phyloP scores from a whole-genome alignment of 768 basidiomycete genomes.

The Tephrocybe sp. region DNA sequence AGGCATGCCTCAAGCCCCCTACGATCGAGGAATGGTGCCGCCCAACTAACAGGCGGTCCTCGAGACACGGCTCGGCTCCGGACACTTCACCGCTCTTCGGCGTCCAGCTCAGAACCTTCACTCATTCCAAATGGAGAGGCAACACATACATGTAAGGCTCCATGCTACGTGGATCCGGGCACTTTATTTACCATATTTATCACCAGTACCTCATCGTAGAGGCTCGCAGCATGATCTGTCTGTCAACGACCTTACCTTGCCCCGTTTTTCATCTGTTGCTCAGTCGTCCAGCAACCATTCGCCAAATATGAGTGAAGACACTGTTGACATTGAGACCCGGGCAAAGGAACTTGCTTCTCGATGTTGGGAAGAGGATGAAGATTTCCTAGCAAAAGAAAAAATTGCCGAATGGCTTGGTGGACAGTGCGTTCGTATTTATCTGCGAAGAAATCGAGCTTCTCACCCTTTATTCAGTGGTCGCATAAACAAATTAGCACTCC shows the following conservation, averaged over 20 bases:
- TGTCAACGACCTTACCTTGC: slow-evolving; percentile 47
- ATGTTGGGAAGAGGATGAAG: slow-evolving; percentile 86
- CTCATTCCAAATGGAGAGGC: slow-evolving; percentile 59
- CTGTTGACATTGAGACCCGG: slow-evolving; percentile 56
- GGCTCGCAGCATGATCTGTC: slow-evolving; percentile 58
- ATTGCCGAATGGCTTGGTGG: slow-evolving; percentile 97
- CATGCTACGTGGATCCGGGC: background rate
- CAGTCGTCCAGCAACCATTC: slow-evolving; percentile 40
- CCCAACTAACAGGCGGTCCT: slow-evolving; percentile 24
- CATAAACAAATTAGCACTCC: slow-evolving; percentile 74
- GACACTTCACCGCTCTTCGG: slow-evolving; percentile 68
- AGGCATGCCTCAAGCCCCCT: slow-evolving; percentile 43
- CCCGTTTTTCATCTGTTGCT: slow-evolving; percentile 33
- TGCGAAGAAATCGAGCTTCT: slow-evolving; percentile 7
- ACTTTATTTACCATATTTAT: background rate
- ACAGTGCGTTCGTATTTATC: slow-evolving; percentile 56
- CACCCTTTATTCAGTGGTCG: slow-evolving; percentile 49
- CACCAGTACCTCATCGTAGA: slow-evolving; percentile 25
- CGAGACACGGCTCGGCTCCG: slow-evolving; percentile 45
- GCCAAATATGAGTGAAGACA: slow-evolving; percentile 53
- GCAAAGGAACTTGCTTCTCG: slow-evolving; percentile 74
- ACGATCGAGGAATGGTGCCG: slow-evolving; percentile 41
- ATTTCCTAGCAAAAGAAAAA: slow-evolving; percentile 83
- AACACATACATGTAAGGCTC: slow-evolving; percentile 43
- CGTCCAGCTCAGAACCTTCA: slow-evolving; percentile 84